A percentile compares a stretch with the other conserved stretches of the same genome.
phyloP scores from a whole-genome alignment of 768 basidiomycete genomes.

The Coprinopsis marcescibilis region DNA sequence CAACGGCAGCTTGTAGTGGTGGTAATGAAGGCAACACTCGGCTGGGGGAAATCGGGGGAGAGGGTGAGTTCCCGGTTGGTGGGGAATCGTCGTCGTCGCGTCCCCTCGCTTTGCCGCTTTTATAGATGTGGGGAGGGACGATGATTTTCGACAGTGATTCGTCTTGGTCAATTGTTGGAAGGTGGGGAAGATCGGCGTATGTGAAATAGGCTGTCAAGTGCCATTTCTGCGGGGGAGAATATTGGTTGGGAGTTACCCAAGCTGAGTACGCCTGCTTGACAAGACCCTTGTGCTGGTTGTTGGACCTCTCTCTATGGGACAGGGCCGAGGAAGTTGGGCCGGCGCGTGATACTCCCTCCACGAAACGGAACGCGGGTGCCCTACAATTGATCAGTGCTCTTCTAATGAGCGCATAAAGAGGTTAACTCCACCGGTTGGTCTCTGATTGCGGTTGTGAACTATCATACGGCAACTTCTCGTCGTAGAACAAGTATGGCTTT shows the following conservation, averaged over 20 bases:
- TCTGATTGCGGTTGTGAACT: conserved; percentile 33
- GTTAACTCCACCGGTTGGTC: conserved; percentile 29
- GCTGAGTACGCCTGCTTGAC: conserved; percentile 73
- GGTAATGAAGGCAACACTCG: conserved; percentile 32
- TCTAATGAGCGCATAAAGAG: neutral
- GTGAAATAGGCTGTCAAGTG: conserved; percentile 58
- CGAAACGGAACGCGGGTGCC: conserved; percentile 46
- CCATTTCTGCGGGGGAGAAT: conserved; percentile 53
- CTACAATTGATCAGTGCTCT: conserved; percentile 19
- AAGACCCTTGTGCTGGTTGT: conserved; percentile 48
- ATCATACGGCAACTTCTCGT: conserved; percentile 49
- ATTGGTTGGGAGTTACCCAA: conserved; percentile 43
- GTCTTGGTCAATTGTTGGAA: conserved; percentile 44
- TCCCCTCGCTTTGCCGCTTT: conserved; percentile 37
- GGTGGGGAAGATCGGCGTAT: conserved; percentile 39
- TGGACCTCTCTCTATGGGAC: conserved; percentile 53
- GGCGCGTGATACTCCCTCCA: conserved; percentile 48
- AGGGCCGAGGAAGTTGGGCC: conserved; percentile 46
- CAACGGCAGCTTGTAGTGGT: conserved; percentile 29
- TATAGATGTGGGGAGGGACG: conserved; percentile 43
- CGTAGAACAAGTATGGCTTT: conserved; percentile 66
- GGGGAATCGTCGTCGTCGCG: conserved; percentile 26
- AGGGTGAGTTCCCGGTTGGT: conserved; percentile 7
- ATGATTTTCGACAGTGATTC: conserved; percentile 35
- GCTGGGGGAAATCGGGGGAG: conserved; percentile 13